A percentile compares a stretch with the other conserved stretches of the same genome.
Conservation (phyloP, 768 basidiomycete species). For the Lactarius evosmus region DNA sequence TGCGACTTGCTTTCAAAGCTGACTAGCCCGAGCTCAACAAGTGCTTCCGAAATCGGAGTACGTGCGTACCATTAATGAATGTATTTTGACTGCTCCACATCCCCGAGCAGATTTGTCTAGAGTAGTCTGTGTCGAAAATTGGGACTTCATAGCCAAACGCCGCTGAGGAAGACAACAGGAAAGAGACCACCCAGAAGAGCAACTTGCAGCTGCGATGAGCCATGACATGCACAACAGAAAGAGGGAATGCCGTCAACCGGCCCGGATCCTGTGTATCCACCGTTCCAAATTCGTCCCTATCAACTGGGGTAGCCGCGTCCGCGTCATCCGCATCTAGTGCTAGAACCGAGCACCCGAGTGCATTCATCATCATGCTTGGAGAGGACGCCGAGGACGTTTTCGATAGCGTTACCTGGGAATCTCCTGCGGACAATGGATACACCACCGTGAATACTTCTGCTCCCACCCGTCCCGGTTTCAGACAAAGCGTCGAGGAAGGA, state of each 20-base stretch:
- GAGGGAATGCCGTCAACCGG: conserved; percentile 13
- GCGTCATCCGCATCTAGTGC: neutral
- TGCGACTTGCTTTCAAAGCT: conserved; percentile 73
- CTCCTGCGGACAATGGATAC: conserved; percentile 55
- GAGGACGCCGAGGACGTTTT: conserved; percentile 83
- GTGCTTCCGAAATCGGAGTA: conserved; percentile 16
- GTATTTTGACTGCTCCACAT: conserved; percentile 85
- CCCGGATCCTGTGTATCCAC: neutral
- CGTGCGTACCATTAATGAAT: conserved; percentile 74
- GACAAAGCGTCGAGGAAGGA: conserved; percentile 69
- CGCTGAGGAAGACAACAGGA: conserved; percentile 25
- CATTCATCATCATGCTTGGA: conserved; percentile 56
- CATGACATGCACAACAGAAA: conserved; percentile 27
- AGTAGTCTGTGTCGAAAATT: conserved; percentile 73
- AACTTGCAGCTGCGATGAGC: conserved; percentile 16
- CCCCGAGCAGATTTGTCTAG: conserved; percentile 89
- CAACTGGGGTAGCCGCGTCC: neutral
- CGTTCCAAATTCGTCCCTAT: neutral
- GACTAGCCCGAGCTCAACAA: conserved; percentile 44
- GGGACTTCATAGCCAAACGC: conserved; percentile 56
- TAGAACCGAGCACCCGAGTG: neutral
- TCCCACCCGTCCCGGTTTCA: conserved; percentile 69
- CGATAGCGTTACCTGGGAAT: conserved; percentile 90
- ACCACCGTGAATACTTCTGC: conserved; percentile 39
- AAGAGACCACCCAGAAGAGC: conserved; percentile 28